A percentile compares a stretch with the other conserved stretches of the same genome.
Conservation (phyloP, 2,329 filamentous ascomycete genomes). For the Bipolaris victoriae region DNA sequence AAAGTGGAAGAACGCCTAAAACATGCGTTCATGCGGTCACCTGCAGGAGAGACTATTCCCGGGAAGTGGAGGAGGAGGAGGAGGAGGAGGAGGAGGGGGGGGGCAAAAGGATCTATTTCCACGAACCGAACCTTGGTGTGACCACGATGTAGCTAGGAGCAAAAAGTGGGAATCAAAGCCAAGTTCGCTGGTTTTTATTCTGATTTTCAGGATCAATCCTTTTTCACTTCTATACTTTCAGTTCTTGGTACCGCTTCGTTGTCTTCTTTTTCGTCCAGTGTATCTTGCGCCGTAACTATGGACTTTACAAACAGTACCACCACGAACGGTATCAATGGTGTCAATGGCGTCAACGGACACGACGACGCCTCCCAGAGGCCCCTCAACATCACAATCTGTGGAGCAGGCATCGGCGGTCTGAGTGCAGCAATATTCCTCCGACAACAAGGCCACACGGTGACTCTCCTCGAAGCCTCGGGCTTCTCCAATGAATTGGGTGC, state of each 20-base stretch:
- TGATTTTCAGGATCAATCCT: background rate
- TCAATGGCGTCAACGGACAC: constrained; percentile 3
- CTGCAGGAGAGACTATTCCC: background rate
- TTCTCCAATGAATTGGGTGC: constrained; percentile 65
- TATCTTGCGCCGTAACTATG: constrained; percentile 13
- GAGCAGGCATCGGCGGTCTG: constrained; percentile 61
- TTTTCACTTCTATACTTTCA: background rate
- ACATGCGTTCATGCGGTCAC: background rate
- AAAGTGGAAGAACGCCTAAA: background rate
- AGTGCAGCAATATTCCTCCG: constrained; percentile 61
- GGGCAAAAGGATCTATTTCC: background rate
- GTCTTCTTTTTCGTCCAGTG: background rate
- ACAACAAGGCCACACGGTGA: constrained; percentile 43
- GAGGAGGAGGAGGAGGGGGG: background rate
- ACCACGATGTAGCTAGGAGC: background rate
- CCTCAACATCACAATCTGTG: constrained; percentile 51
- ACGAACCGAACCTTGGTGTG: background rate
- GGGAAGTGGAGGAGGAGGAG: background rate
- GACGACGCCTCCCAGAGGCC: constrained; percentile 23
- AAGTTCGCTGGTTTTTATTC: background rate
- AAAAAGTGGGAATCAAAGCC: background rate
- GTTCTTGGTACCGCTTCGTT: background rate
- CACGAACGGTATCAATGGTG: background rate
- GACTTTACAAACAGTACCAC: constrained; percentile 22
- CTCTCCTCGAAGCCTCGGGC: constrained; percentile 54